These are phyloP conservation scores for Aureobasidium sp. DNA, from an alignment of 2,329 filamentous ascomycete species.

Conservation along the genomic window DNA sequence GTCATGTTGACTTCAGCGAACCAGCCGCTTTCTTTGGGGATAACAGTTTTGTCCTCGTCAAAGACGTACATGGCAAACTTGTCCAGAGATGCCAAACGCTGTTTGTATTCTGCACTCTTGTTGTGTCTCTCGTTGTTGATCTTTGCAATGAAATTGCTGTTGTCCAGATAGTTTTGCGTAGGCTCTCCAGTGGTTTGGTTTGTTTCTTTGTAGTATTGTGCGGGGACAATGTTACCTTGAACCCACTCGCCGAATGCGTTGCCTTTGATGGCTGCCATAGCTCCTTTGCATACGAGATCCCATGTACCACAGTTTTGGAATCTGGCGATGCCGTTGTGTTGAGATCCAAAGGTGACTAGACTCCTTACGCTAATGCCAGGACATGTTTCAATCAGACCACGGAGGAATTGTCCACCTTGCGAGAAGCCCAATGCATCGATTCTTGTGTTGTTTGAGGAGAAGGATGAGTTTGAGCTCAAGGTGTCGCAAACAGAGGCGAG, in stretches of 20 bases:
- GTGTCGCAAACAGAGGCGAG: constrained; percentile 69
- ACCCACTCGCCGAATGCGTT: constrained; percentile 77
- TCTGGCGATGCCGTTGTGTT: constrained; percentile 84
- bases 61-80: constrained; percentile 89
- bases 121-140: constrained; percentile 81
- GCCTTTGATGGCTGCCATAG: constrained; percentile 67
- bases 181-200: constrained; percentile 48
- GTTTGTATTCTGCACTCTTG: constrained; percentile 69
- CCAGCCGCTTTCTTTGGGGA: constrained; percentile 87
- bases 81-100: constrained; percentile 61
- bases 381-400: constrained; percentile 83
- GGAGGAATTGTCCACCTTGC: constrained; percentile 93
- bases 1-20: constrained; percentile 79
- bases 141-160: constrained; percentile 85
- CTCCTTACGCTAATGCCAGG: constrained; percentile 74
- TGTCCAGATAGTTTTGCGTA: constrained; percentile 61
- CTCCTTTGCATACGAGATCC: constrained; percentile 76
- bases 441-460: constrained; percentile 32
- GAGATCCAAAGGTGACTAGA: constrained; percentile 80
- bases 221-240: constrained; percentile 75
- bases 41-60: constrained; percentile 72
- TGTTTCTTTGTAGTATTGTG: constrained; percentile 83
- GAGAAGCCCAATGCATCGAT: constrained; percentile 92
- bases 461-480: constrained; percentile 67
- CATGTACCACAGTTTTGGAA: constrained; percentile 65